Conservation (phyloP, 2,329 filamentous ascomycete genomes). For the Colletotrichum shisoi region DNA sequence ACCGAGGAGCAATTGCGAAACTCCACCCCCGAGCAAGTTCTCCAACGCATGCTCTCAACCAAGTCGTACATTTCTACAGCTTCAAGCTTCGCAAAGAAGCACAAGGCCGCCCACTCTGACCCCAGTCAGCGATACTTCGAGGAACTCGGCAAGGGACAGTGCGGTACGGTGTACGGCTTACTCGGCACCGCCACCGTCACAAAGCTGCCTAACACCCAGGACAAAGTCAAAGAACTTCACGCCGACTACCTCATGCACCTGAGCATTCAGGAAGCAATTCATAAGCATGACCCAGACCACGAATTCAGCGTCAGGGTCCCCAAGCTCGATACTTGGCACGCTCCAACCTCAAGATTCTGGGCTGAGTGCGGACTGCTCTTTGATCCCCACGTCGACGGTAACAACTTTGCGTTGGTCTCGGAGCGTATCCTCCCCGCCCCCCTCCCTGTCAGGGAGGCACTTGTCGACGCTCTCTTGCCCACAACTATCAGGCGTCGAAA, state of each 20-base stretch:
- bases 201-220: neutral
- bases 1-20: neutral
- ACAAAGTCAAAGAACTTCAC: neutral
- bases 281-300: neutral
- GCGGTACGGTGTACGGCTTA: neutral
- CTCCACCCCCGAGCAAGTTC: neutral
- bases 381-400: neutral
- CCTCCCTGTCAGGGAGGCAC: neutral
- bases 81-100: neutral
- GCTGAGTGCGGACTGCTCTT: neutral
- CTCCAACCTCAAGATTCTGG: neutral
- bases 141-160: neutral
- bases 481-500: neutral
- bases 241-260: neutral
- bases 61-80: neutral
- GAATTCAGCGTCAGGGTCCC: neutral
- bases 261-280: neutral
- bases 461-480: conserved; percentile 1
- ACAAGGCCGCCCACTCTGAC: neutral
- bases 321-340: neutral
- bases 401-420: neutral
- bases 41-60: neutral
- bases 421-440: neutral
- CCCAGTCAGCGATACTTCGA: neutral
- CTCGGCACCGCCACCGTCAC: neutral